Conservation (phyloP, 768 basidiomycete species). For the Podaxis sp. region DNA sequence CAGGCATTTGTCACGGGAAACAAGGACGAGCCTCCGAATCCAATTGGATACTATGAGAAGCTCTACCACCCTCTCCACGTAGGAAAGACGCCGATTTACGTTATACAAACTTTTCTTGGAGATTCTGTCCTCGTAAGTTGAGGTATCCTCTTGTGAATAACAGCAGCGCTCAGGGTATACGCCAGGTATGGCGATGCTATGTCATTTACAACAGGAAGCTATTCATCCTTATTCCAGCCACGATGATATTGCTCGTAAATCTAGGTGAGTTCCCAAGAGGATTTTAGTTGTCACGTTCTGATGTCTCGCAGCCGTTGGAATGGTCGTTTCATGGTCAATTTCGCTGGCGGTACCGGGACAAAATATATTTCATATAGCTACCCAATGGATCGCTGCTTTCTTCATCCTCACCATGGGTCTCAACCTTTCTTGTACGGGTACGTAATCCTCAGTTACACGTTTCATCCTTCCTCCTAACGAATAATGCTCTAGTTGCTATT, state of each 20-base stretch:
- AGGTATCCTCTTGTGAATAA: not conserved
- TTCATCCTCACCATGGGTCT: constrained; percentile 7
- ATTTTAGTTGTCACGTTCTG: not conserved
- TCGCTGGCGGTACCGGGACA: not conserved
- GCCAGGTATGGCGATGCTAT: constrained; percentile 6
- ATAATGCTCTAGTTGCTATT: not conserved
- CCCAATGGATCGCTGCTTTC: not conserved
- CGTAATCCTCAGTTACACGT: not conserved
- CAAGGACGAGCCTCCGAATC: not conserved
- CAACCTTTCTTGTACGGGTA: constrained; percentile 1
- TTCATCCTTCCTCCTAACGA: not conserved
- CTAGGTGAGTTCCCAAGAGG: not conserved
- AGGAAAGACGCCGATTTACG: not conserved
- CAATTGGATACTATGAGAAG: not conserved
- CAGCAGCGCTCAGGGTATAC: not conserved
- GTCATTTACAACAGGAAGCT: not conserved
- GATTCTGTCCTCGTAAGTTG: constrained; percentile 2
- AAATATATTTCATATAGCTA: not conserved
- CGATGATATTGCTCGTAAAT: not conserved
- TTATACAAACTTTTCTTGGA: not conserved
- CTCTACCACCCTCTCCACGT: not conserved
- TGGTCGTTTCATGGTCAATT: constrained; percentile 2
- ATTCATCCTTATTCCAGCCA: not conserved
- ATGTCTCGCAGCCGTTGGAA: not conserved
- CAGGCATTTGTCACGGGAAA: not conserved